Conservation (phyloP, 169 alveolate genomes). For the Plasmodium yoelii region DNA sequence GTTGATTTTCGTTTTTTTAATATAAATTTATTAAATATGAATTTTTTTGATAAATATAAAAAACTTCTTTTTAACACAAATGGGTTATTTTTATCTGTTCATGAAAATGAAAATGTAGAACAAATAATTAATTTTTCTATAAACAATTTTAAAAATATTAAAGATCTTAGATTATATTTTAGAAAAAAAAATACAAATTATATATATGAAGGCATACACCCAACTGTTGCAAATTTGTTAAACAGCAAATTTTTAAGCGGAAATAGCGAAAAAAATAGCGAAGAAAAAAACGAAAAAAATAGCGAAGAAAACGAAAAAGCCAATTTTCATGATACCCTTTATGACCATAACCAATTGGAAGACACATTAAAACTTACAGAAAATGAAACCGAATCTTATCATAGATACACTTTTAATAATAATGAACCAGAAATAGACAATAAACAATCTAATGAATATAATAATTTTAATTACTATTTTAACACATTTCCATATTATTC, state of each 20-base stretch:
- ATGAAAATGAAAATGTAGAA: slow-evolving; percentile 40
- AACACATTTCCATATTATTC: slow-evolving; percentile 1
- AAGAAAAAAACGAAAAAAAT: background rate
- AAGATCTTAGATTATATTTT: slow-evolving; percentile 40
- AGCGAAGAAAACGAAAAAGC: background rate
- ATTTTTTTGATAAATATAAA: slow-evolving; percentile 20
- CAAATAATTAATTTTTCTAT: slow-evolving; percentile 8
- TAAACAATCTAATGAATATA: background rate
- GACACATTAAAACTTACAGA: no score
- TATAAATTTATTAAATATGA: slow-evolving; percentile 26
- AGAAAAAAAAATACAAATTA: slow-evolving; percentile 39
- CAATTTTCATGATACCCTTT: no score
- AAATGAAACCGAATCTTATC: no score
- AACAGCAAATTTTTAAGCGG: slow-evolving; percentile 3
- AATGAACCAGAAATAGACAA: no score
- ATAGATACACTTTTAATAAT: no score
- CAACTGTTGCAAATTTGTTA: slow-evolving; percentile 27
- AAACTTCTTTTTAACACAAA: slow-evolving; percentile 31
- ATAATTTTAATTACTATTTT: background rate
- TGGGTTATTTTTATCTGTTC: slow-evolving; percentile 35
- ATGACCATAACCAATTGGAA: no score
- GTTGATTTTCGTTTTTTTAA: slow-evolving; percentile 57
- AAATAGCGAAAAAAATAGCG: background rate
- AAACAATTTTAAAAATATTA: slow-evolving; percentile 17
- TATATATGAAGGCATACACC: slow-evolving; percentile 72